These are phyloP conservation scores for Cercospora sesami DNA, from an alignment of 2,329 filamentous ascomycete species.

Conservation along the genomic window DNA sequence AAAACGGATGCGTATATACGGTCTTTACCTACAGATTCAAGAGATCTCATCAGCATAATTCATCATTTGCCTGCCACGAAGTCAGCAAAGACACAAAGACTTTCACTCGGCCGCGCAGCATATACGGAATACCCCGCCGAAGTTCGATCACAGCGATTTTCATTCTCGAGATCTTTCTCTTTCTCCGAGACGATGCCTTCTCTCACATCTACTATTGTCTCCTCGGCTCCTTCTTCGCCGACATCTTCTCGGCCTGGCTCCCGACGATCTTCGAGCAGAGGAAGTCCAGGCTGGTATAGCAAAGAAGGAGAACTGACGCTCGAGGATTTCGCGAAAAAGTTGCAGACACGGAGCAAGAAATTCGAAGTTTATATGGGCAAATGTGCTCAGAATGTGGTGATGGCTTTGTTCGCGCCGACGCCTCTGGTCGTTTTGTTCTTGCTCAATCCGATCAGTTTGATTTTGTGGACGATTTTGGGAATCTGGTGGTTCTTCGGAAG, in stretches of 20 bases:
- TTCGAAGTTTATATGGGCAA: slow-evolving; percentile 32
- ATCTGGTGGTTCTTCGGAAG: slow-evolving; percentile 23
- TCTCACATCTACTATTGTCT: background rate
- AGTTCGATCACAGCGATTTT: background rate
- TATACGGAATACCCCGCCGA: background rate
- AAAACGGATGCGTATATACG: slow-evolving; percentile 28
- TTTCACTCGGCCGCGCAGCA: background rate
- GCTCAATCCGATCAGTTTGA: slow-evolving; percentile 35
- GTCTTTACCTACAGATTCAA: slow-evolving; percentile 17
- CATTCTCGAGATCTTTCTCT: background rate
- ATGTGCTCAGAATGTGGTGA: slow-evolving; percentile 37
- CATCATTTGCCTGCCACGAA: background rate
- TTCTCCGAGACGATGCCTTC: background rate
- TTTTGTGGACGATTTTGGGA: slow-evolving; percentile 29
- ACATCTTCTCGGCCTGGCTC: background rate
- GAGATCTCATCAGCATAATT: background rate
- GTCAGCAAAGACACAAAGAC: background rate
- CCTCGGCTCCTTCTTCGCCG: background rate
- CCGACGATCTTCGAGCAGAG: slow-evolving; percentile 14
- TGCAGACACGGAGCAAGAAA: slow-evolving; percentile 30
- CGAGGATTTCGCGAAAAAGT: slow-evolving; percentile 33
- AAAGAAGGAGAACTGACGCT: slow-evolving; percentile 31
- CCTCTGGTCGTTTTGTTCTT: slow-evolving; percentile 33
- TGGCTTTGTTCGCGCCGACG: slow-evolving; percentile 37
- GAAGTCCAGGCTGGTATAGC: slow-evolving; percentile 36